These are phyloP conservation scores for Tolypocladium capitatum DNA, from an alignment of 2,329 filamentous ascomycete genomes.

Conservation along the genomic window DNA sequence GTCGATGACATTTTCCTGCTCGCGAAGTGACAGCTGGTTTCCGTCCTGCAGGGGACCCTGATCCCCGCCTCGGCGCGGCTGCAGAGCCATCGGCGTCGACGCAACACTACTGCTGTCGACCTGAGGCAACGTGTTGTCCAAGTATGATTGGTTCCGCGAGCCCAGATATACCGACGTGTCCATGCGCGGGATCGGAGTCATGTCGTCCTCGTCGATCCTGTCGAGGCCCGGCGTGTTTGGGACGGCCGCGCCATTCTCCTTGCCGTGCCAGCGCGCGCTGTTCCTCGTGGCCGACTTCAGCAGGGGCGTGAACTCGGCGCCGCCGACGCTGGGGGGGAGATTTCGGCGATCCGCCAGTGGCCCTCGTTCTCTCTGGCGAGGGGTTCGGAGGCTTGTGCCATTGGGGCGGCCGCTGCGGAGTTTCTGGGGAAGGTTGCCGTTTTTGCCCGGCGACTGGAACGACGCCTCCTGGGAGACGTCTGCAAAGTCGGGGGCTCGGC, in stretches of 20 bases:
- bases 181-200: slow-evolving; percentile 60
- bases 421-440: slow-evolving; percentile 56
- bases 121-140: slow-evolving; percentile 61
- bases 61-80: slow-evolving; percentile 48
- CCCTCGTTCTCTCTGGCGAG: slow-evolving; percentile 52
- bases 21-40: slow-evolving; percentile 79
- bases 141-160: slow-evolving; percentile 49
- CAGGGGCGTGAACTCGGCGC: slow-evolving; percentile 84
- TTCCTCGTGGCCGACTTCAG: slow-evolving; percentile 68
- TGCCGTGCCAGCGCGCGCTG: slow-evolving; percentile 53
- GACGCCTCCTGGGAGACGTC: slow-evolving; percentile 81
- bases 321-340: slow-evolving; percentile 48
- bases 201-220: slow-evolving; percentile 56
- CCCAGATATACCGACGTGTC: slow-evolving; percentile 60
- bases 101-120: slow-evolving; percentile 67
- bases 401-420: slow-evolving; percentile 52
- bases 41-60: slow-evolving; percentile 67
- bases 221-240: slow-evolving; percentile 57
- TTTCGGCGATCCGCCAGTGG: slow-evolving; percentile 62
- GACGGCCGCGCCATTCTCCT: slow-evolving; percentile 44
- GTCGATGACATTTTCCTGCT: slow-evolving; percentile 92
- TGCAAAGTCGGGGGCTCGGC: slow-evolving; percentile 51
- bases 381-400: slow-evolving; percentile 54
- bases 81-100: slow-evolving; percentile 66
- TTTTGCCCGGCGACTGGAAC: slow-evolving; percentile 66